Base-by-base conservation (phyloP, 2,329 filamentous ascomycete species). In the Nannizziopsis arthrosporioides region DNA sequence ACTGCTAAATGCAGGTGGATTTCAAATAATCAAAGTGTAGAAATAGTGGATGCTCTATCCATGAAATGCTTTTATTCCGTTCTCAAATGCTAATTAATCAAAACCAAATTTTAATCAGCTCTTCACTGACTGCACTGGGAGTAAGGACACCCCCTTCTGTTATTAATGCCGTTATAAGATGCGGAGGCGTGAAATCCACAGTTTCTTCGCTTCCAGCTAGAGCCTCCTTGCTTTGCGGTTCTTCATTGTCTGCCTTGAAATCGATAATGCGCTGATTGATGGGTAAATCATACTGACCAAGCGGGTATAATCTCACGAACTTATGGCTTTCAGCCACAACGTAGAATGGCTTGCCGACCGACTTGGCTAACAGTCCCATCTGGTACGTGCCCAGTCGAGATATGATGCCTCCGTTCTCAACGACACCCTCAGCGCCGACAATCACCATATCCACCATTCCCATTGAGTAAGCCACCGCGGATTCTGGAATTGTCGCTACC, bases 241-340 rank as follows among this genome's bases (percentile, higher is more conserved):
- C 70, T 35, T 69, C 70, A 4, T 76, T 27, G 22, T 27, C 72
- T 1, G 77, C 78, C 57, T 73, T 74, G 63, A 92, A 93, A 42
- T 85, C 78, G 51, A 92, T 73, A 11, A 93, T 76, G 31, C 79
- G 75, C 66, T 94, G 87, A 61, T 83, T 77, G 55, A 94, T 80
- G 0, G 85, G 85, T 50, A 94, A 70, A 61, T 92, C 85, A 51
- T 82, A 79, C 66, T 94, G 87, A 53, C 82, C 80, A 17, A 92
- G 70, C 1, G 90, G 86, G 59, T 89, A 92, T 48, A 92, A 75
- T 58, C 88, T 77, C 40, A 93, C 87, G 62, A 98, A 95, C 69
- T 98, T 98, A 73, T 98, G 92, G 59, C 85, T 93, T 71, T 98
- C 92, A 1, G 84, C 84, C 4, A 92, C 88, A 14, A 94, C 88